Evolutionary conservation across 495 filamentous ascomycete species (phyloP).

Genomic region (Aspergillus mulundensis): DNA sequence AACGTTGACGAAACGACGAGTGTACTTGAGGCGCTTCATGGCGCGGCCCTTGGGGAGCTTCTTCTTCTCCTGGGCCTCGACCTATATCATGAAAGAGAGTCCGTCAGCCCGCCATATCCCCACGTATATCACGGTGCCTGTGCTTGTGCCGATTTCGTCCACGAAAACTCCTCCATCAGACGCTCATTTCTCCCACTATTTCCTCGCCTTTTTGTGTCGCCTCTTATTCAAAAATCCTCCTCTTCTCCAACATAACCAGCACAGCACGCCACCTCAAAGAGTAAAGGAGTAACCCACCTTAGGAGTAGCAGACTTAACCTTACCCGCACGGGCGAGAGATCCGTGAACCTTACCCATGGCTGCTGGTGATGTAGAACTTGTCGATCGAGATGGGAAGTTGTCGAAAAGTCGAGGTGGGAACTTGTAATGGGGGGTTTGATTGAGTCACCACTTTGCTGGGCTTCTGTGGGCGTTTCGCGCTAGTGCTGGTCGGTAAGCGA

Average conservation of each 20-base stretch:
- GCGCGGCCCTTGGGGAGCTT: constrained; percentile 90
- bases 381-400: constrained; percentile 22
- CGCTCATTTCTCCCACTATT: too few species aligned
- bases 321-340: constrained; percentile 89
- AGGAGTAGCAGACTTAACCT: constrained; percentile 89
- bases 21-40: constrained; percentile 97
- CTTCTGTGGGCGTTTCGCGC: constrained; percentile 20
- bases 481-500: constrained; percentile 19
- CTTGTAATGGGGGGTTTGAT: constrained; percentile 6
- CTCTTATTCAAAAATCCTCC: not conserved
- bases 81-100: constrained; percentile 24
- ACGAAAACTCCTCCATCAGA: not conserved
- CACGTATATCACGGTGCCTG: not conserved
- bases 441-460: constrained; percentile 9
- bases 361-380: constrained; percentile 24
- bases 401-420: constrained; percentile 14
- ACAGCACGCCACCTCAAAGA: not conserved
- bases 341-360: constrained; percentile 34
- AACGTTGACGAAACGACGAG: constrained; percentile 98
- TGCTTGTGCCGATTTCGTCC: not conserved
- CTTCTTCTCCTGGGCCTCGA: constrained; percentile 44
- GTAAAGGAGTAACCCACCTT: constrained; percentile 55
- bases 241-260: not conserved
- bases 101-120: constrained; percentile 7
- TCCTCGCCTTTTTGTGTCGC: not conserved